Base-by-base conservation (phyloP, 164 flowering plant genomes). In the Berberis thunbergii region DNA sequence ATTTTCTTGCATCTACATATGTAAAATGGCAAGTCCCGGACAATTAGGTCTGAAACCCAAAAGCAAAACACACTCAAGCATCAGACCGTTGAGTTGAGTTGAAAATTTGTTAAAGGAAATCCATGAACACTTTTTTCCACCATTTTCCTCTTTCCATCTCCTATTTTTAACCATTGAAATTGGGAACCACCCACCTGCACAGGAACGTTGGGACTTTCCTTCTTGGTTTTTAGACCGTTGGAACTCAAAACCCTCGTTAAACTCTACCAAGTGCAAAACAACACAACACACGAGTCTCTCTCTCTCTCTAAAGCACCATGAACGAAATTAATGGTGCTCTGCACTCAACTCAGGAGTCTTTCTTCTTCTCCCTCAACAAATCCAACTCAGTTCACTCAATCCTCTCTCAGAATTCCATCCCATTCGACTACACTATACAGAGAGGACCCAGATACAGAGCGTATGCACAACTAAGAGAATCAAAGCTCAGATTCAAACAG, bases 401-500 rank as follows among this genome's bases (percentile, higher is more conserved):
- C 10, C 78, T 78, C 50, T 73, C 82, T 43, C 83, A 78, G 52
- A 73, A 74, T 54, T 66, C 81, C 2, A 43, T 41, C 11, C 70
- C 74, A 2, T 45, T 39, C 38, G 53, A 54, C 42, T 42, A 38
- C 26, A 12, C 43, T 3, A 6, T 63, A 2, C 13, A 77, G 46
- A 62, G 83, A 50, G 85, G 97, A 0, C 81, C 82, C 40, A 76
- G 83, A 60, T 90, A 86, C 80, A 63, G 68, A 44, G 86, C 78
- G 2, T 90, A 90, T 73, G 76, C 91, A 0, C 73, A 73, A 48
- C 70, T 86, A 43, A 64, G 97, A 67, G 91, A 90, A 72, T 61
- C 76, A 1, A 82, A 62, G 75, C 76, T 90, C 41, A 61, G 82
- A 62, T 65, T 62, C 12, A 50, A 48, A 41, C 62, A 54, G 54